Conservation (phyloP, 345 rosid genomes). For the Hevea brasiliensis region DNA sequence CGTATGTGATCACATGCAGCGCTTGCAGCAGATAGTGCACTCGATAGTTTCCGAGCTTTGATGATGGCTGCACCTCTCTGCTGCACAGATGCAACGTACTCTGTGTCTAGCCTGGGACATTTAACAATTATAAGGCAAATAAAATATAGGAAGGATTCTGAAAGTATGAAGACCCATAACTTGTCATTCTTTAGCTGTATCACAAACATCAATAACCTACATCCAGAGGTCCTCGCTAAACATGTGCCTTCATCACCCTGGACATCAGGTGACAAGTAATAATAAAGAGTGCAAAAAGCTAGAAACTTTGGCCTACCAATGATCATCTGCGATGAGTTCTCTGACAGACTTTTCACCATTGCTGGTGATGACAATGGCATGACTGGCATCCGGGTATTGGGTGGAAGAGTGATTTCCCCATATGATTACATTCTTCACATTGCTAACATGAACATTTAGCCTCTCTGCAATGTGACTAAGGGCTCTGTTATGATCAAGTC, state of each 20-base stretch:
- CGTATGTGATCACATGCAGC: constrained; percentile 80
- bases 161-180: too few species aligned
- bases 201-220: too few species aligned
- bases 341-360: constrained; percentile 42
- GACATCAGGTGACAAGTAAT: too few species aligned
- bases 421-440: constrained; percentile 67
- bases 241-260: too few species aligned
- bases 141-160: too few species aligned
- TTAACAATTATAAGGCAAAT: too few species aligned
- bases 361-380: constrained; percentile 45
- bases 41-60: constrained; percentile 58
- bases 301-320: constrained; percentile 37
- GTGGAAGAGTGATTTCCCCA: constrained; percentile 94
- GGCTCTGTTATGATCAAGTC: constrained; percentile 83
- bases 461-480: constrained; percentile 61
- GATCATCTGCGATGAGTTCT: constrained; percentile 49
- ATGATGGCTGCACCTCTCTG: constrained; percentile 67
- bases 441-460: constrained; percentile 47
- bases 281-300: neutral
- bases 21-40: constrained; percentile 79
- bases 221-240: too few species aligned
- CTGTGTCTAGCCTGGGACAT: constrained; percentile 44
- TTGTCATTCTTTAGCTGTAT: too few species aligned
- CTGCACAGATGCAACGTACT: constrained; percentile 59
- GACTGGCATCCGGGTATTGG: constrained; percentile 77